phyloP scores from a whole-genome alignment of 345 rosid species.

The Arabis alpina region DNA sequence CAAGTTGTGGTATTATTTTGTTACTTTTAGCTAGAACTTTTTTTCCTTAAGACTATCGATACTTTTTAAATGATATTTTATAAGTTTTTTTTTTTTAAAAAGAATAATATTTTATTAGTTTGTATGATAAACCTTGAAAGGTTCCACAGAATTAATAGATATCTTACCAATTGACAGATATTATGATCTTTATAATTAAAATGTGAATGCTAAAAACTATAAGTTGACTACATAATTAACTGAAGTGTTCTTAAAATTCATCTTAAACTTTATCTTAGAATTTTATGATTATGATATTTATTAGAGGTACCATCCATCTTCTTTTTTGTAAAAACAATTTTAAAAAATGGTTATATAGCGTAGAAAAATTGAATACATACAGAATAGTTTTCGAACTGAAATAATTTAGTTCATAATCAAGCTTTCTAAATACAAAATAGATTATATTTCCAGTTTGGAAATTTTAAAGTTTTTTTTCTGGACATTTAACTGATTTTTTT shows the following conservation, averaged over 20 bases:
- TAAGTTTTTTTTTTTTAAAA: neutral
- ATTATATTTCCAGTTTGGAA: no score
- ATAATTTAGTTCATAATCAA: neutral
- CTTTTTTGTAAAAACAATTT: neutral
- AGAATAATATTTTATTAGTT: neutral
- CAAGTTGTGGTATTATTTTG: slow-evolving; percentile 9
- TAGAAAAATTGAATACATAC: neutral
- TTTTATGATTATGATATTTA: neutral
- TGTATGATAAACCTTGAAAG: neutral
- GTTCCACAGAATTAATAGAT: neutral
- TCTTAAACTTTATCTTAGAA: neutral
- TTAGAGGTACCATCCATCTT: neutral
- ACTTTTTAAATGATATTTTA: neutral
- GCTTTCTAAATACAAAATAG: neutral
- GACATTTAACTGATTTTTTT: neutral
- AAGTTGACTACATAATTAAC: neutral
- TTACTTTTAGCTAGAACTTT: neutral
- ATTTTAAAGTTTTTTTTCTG: no score
- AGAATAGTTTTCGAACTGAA: neutral
- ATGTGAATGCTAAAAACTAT: neutral
- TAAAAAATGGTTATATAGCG: neutral
- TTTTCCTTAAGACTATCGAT: neutral
- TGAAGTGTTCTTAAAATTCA: neutral
- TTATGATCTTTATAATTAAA: neutral
- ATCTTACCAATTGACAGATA: neutral